Evolutionary conservation across 2,329 filamentous ascomycete genomes (phyloP).

Genomic region (Claviceps fusiformis): DNA sequence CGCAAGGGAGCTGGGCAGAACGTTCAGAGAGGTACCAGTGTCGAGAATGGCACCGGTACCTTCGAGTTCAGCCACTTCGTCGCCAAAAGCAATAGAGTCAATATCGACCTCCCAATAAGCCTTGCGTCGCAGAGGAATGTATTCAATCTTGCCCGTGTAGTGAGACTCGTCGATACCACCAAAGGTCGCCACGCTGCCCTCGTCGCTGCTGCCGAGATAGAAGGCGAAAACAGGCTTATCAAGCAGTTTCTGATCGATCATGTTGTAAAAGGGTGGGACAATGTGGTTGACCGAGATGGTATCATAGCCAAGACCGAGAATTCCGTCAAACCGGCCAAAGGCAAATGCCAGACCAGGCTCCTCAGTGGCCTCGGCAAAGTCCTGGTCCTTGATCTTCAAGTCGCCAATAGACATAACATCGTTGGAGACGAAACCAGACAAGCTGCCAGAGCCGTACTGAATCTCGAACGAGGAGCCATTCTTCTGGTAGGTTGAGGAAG

Average conservation of each 20-base stretch:
- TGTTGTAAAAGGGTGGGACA: slow-evolving; percentile 89
- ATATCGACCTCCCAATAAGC: slow-evolving; percentile 99
- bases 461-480: slow-evolving; percentile 92
- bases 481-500: slow-evolving; percentile 82
- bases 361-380: slow-evolving; percentile 90
- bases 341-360: slow-evolving; percentile 96
- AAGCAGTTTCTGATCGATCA: slow-evolving; percentile 78
- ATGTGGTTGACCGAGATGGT: slow-evolving; percentile 96
- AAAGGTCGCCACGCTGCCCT: slow-evolving; percentile 77
- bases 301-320: slow-evolving; percentile 87
- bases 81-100: slow-evolving; percentile 78
- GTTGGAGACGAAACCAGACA: slow-evolving; percentile 87
- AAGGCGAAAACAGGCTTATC: slow-evolving; percentile 94
- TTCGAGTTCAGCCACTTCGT: slow-evolving; percentile 76
- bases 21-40: slow-evolving; percentile 95
- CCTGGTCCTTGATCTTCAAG: slow-evolving; percentile 72
- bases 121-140: slow-evolving; percentile 92
- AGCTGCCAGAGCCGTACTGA: slow-evolving; percentile 83
- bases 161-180: slow-evolving; percentile 76
- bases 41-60: slow-evolving; percentile 94
- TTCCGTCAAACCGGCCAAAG: slow-evolving; percentile 94
- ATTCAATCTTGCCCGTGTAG: slow-evolving; percentile 73
- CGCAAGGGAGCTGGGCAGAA: slow-evolving; percentile 77
- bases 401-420: slow-evolving; percentile 82
- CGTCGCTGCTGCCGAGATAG: slow-evolving; percentile 68